These are phyloP conservation scores for Onygena corvina DNA, from an alignment of 2,329 filamentous ascomycete species.

Conservation along the genomic window DNA sequence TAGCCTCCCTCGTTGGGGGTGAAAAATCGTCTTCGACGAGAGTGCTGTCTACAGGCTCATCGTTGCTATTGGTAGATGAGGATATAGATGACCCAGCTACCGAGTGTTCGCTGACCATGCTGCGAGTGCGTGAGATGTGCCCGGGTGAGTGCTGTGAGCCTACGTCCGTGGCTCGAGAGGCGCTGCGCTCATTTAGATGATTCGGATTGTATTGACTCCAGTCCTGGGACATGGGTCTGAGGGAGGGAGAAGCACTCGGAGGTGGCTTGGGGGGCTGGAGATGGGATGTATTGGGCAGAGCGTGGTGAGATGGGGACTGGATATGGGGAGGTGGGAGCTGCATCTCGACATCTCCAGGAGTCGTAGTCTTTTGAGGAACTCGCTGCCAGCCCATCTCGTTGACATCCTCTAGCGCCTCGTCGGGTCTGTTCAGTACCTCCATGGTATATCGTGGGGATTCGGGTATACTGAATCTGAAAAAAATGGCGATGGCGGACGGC, in stretches of 20 bases:
- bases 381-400: constrained; percentile 5
- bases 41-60: neutral
- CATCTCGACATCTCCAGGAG: constrained; percentile 3
- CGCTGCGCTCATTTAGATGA: neutral
- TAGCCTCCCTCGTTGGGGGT: constrained; percentile 1
- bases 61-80: neutral
- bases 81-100: neutral
- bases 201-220: neutral
- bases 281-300: neutral
- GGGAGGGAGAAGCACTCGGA: neutral
- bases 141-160: neutral
- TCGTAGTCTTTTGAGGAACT: constrained; percentile 1
- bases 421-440: constrained; percentile 37
- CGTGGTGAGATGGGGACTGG: too few relatives aligned
- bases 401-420: constrained; percentile 15
- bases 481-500: constrained; percentile 50
- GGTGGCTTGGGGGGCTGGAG: neutral
- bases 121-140: neutral
- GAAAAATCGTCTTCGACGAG: neutral
- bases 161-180: neutral
- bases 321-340: neutral
- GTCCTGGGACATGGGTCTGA: neutral
- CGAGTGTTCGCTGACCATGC: neutral
- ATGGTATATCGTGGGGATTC: constrained; percentile 55
- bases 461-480: constrained; percentile 55